Evolutionary conservation across 2,329 filamentous ascomycete genomes (phyloP).

Genomic region (Colletotrichum siamense): DNA sequence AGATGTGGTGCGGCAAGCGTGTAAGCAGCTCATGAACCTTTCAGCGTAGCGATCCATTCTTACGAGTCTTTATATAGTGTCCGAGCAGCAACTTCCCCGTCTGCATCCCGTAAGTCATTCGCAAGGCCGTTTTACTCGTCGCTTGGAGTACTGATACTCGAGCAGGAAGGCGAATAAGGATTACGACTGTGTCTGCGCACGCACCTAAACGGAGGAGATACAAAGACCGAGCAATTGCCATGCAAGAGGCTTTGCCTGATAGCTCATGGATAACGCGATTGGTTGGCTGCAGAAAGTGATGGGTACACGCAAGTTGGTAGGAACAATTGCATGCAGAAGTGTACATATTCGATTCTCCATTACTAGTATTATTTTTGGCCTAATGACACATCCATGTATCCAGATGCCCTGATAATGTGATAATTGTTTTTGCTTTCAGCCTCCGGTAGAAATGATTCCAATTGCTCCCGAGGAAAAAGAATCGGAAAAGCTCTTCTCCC

Average conservation of each 20-base stretch:
- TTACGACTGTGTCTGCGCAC: not conserved
- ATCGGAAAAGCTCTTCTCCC: too few species aligned
- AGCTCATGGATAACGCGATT: rapidly evolving
- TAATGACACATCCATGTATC: not conserved
- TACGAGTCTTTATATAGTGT: not conserved
- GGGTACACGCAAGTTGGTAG: not conserved
- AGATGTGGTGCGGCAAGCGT: not conserved
- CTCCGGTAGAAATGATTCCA: not conserved
- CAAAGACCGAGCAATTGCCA: not conserved
- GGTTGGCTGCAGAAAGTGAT: rapidly evolving
- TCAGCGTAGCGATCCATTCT: rapidly evolving
- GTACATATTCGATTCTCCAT: not conserved
- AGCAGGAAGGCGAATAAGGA: not conserved
- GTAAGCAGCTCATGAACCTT: not conserved
- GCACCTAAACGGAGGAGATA: not conserved
- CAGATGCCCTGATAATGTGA: not conserved
- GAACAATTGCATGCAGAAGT: not conserved
- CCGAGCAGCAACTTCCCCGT: not conserved
- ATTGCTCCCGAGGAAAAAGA: rapidly evolving
- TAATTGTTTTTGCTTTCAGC: not conserved
- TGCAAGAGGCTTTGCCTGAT: not conserved
- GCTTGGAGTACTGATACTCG: not conserved
- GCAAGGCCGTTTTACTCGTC: not conserved
- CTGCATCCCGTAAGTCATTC: not conserved
- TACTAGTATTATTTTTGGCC: too few species aligned